Conservation (phyloP, 306 rosid species). For the Cyclanthera cordifolia region DNA sequence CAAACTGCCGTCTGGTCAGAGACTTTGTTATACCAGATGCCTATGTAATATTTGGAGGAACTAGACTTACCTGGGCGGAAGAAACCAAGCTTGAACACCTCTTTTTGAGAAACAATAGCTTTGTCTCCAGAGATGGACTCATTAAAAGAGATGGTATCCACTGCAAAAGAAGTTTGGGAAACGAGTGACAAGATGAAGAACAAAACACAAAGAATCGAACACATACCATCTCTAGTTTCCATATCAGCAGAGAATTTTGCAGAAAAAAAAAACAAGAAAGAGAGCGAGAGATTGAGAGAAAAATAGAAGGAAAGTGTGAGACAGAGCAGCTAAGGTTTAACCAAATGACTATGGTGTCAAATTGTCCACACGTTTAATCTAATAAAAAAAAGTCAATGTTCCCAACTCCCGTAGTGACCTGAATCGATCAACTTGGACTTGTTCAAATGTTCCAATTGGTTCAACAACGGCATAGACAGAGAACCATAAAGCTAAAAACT, state of each 20-base stretch:
- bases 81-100: slow-evolving; percentile 26
- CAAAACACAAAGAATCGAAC: neutral
- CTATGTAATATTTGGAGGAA: slow-evolving; percentile 22
- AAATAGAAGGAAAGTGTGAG: neutral
- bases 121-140: slow-evolving; percentile 22
- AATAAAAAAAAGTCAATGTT: slow-evolving; percentile 3
- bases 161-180: slow-evolving; percentile 15
- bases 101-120: slow-evolving; percentile 20
- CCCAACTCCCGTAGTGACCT: neutral
- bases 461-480: neutral
- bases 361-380: slow-evolving; percentile 9
- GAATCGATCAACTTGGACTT: neutral
- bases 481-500: neutral
- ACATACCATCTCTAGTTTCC: slow-evolving; percentile 1
- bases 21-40: slow-evolving; percentile 26
- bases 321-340: neutral
- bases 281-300: neutral
- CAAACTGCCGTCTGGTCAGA: slow-evolving; percentile 11
- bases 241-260: slow-evolving; percentile 15
- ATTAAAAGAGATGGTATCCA: slow-evolving; percentile 20
- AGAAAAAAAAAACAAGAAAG: neutral
- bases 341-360: slow-evolving; percentile 4
- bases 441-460: neutral
- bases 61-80: slow-evolving; percentile 25
- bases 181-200: slow-evolving; percentile 2